phyloP scores from a whole-genome alignment of 495 filamentous ascomycete genomes.

The Daldinia bambusicola region DNA sequence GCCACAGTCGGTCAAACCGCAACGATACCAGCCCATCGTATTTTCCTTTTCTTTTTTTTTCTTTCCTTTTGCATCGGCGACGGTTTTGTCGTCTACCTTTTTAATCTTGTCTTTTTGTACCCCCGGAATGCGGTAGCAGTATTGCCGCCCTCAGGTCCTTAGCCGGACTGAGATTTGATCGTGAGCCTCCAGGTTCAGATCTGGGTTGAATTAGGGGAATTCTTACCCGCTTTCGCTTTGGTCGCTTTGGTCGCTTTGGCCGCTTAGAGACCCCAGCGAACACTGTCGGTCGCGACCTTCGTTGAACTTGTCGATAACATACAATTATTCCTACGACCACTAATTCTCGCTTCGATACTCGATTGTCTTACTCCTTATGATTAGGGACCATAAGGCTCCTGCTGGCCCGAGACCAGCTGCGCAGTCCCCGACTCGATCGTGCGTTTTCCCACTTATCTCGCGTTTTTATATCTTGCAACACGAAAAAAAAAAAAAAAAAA shows the following conservation, averaged over 20 bases:
- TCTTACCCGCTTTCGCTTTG: slow-evolving; percentile 27
- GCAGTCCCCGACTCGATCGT: slow-evolving; percentile 61
- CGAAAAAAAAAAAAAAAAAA: too few relatives aligned
- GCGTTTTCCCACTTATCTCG: slow-evolving; percentile 29
- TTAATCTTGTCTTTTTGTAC: slow-evolving; percentile 30
- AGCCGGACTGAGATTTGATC: slow-evolving; percentile 61
- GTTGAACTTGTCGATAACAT: slow-evolving; percentile 22
- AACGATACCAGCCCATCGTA: slow-evolving; percentile 21
- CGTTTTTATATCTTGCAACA: slow-evolving; percentile 17
- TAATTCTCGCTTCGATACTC: slow-evolving; percentile 45
- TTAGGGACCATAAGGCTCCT: slow-evolving; percentile 63
- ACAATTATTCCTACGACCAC: slow-evolving; percentile 17
- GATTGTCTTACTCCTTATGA: slow-evolving; percentile 55
- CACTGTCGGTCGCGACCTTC: slow-evolving; percentile 21
- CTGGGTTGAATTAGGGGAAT: slow-evolving; percentile 12
- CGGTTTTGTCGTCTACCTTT: slow-evolving; percentile 19
- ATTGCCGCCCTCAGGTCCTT: slow-evolving; percentile 63
- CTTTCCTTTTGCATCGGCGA: slow-evolving; percentile 21
- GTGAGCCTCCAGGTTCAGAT: slow-evolving; percentile 36
- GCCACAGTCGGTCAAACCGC: slow-evolving; percentile 43
- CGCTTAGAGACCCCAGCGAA: slow-evolving; percentile 2
- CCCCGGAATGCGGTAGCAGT: slow-evolving; percentile 64
- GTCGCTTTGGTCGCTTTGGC: slow-evolving; percentile 29
- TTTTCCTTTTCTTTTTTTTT: slow-evolving; percentile 15
- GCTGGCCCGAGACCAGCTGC: slow-evolving; percentile 66